These are phyloP conservation scores for Ilyonectria destructans DNA, from an alignment of 2,329 filamentous ascomycete species.

Conservation along the genomic window DNA sequence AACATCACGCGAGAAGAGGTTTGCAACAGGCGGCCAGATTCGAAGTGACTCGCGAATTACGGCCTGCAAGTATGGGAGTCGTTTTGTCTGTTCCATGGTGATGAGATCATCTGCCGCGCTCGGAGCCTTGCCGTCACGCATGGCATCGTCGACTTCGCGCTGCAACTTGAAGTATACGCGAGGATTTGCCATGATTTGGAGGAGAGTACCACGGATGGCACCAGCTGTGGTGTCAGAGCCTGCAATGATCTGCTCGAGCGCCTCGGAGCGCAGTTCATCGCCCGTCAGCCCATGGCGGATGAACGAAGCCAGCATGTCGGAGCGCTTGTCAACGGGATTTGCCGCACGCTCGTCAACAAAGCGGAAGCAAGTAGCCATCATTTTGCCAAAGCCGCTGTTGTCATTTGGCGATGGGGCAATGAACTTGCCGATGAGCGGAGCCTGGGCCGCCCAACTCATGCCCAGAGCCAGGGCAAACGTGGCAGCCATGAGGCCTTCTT, in stretches of 20 bases:
- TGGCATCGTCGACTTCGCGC: conserved; percentile 64
- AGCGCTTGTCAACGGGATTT: conserved; percentile 45
- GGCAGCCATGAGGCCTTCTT: conserved; percentile 52
- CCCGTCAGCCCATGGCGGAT: conserved; percentile 57
- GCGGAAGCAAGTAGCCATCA: conserved; percentile 52
- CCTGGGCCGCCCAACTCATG: conserved; percentile 50
- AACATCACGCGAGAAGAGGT: conserved; percentile 54
- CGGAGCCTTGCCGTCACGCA: conserved; percentile 56
- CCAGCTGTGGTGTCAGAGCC: conserved; percentile 58
- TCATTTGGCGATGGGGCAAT: conserved; percentile 50
- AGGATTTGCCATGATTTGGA: conserved; percentile 68
- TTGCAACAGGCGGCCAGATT: conserved; percentile 61
- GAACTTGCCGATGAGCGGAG: conserved; percentile 48
- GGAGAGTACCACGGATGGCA: conserved; percentile 62
- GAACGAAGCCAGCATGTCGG: conserved; percentile 61
- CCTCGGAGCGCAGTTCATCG: conserved; percentile 54
- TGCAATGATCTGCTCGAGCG: conserved; percentile 55
- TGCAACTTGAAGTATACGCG: conserved; percentile 63
- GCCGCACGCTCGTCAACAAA: conserved; percentile 48
- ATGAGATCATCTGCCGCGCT: conserved; percentile 35
- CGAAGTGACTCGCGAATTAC: conserved; percentile 66
- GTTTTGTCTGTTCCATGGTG: conserved; percentile 54
- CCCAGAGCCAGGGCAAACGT: conserved; percentile 49
- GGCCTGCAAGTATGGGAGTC: conserved; percentile 65
- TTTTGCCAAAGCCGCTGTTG: conserved; percentile 54